A percentile compares a stretch with the other conserved stretches of the same genome.
Conservation (phyloP, 257 asterid genomes). For the Plantago elongata region DNA sequence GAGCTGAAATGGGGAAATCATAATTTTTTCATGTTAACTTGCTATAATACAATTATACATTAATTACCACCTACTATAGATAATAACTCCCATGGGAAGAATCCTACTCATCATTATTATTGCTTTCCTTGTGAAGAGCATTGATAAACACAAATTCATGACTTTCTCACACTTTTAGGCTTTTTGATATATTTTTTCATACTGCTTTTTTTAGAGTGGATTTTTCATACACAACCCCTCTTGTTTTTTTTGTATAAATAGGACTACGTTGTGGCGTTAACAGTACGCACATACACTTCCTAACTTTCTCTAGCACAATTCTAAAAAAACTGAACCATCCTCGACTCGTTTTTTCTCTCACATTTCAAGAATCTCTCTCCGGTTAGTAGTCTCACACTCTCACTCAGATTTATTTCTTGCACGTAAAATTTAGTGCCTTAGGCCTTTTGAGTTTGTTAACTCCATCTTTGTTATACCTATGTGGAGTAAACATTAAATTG, state of each 20-base stretch:
- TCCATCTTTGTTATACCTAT: no score
- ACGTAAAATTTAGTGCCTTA: no score
- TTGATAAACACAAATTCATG: conserved; percentile 32
- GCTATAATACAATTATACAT: conserved; percentile 24
- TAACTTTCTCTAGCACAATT: no score
- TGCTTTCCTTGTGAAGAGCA: conserved; percentile 19
- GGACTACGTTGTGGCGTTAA: conserved; percentile 14
- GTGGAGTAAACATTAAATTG: no score
- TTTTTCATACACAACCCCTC: neutral
- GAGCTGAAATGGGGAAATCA: conserved; percentile 20
- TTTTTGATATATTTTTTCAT: neutral
- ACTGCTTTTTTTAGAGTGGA: no score
- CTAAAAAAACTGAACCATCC: no score
- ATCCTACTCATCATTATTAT: conserved; percentile 29
- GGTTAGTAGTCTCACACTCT: no score
- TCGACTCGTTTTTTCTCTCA: no score
- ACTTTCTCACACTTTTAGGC: conserved; percentile 17
- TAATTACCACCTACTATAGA: conserved; percentile 37
- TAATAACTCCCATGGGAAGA: conserved; percentile 24
- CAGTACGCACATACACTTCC: no score
- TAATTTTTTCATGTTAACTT: conserved; percentile 25
- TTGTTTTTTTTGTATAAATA: conserved; percentile 27
- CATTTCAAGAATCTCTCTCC: no score
- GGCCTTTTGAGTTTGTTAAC: no score
- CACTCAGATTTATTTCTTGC: no score